These are phyloP conservation scores for Thuidium tamariscinum DNA, from an alignment of 225 moss, liverwort and hornwort species.

Conservation along the genomic window DNA sequence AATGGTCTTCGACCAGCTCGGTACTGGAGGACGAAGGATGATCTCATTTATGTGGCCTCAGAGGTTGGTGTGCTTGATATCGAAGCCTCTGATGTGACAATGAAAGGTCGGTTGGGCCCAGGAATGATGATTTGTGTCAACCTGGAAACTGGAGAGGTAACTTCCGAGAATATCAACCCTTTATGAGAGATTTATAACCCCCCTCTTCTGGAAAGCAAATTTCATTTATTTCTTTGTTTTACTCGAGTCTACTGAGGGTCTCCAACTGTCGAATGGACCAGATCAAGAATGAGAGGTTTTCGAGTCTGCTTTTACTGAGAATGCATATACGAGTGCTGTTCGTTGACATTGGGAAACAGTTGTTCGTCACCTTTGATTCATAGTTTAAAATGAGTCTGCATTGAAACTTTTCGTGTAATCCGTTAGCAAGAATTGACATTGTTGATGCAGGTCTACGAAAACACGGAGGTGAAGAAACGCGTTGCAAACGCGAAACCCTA, in stretches of 20 bases:
- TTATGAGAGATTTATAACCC: background rate
- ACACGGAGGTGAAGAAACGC: constrained; percentile 88
- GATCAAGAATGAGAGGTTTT: background rate
- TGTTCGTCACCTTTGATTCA: background rate
- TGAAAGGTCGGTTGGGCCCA: constrained; percentile 94
- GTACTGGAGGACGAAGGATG: constrained; percentile 82
- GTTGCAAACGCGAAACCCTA: constrained; percentile 80
- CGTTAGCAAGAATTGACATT: background rate
- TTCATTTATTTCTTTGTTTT: background rate
- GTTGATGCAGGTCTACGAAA: constrained; percentile 61
- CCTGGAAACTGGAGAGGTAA: constrained; percentile 90
- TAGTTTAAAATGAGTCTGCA: background rate
- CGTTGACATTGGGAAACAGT: background rate
- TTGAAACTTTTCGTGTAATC: background rate
- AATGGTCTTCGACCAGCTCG: constrained; percentile 98
- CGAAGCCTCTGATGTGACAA: constrained; percentile 40
- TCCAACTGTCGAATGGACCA: background rate
- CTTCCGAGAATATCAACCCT: background rate
- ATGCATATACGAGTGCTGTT: background rate
- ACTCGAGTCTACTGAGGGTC: background rate
- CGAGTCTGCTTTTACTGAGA: background rate
- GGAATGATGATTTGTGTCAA: constrained; percentile 99
- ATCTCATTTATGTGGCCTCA: constrained; percentile 90
- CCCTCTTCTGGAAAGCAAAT: background rate
- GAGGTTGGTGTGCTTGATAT: constrained; percentile 97